Base-by-base conservation (phyloP, 352 stramenopile genomes). In the Phytophthora niederhauseri region DNA sequence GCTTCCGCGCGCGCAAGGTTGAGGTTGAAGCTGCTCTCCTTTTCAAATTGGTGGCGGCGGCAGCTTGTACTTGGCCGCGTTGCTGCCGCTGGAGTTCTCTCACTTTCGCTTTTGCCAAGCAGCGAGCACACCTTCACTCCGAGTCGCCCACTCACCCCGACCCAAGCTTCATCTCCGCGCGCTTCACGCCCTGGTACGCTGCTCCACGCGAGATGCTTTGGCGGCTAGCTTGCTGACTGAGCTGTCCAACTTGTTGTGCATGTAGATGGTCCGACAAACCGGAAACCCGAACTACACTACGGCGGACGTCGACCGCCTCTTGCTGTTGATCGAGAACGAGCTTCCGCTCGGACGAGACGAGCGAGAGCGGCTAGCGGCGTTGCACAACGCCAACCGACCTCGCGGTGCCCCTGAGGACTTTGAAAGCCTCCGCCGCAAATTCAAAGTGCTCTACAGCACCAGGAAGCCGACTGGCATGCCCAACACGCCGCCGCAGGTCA, bases 341-440 rank as follows among this genome's bases (percentile, higher is more conserved):
- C 31, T 14, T 41, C 31, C 31, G 31, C 31, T 41, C 31, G 11
- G 31, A 8, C 6, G 31, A 12, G 31, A 41, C 31, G 49, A 36
- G 24, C 41, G 49, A 24, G 49, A 55, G 34, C 49, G 49, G 3
- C 49, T 55, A 11, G 49, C 22, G 20, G 24, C 11, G 22, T 28
- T 8, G 11, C 49, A 31, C 52, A 58, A 58, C 31, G 34, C 30
- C 30, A 48, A 34, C 19, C 14, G 52, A 56, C 15, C 52, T 14
- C 57, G 30, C 50, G 45, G 34, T 7, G 55, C 14, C n/a, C 17
- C 30, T 15, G 46, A 64, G 43, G 57, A 46, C 45, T 57, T 64
- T 22, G 57, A 57, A 26, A 64, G 46, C 31, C 41, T 64, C 14
- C 46, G 57, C 6, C 26, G 57, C 9, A 57, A 57, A 34, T 57